These are phyloP conservation scores for Peronospora belbahrii DNA, from an alignment of 352 stramenopile species.

Conservation along the genomic window DNA sequence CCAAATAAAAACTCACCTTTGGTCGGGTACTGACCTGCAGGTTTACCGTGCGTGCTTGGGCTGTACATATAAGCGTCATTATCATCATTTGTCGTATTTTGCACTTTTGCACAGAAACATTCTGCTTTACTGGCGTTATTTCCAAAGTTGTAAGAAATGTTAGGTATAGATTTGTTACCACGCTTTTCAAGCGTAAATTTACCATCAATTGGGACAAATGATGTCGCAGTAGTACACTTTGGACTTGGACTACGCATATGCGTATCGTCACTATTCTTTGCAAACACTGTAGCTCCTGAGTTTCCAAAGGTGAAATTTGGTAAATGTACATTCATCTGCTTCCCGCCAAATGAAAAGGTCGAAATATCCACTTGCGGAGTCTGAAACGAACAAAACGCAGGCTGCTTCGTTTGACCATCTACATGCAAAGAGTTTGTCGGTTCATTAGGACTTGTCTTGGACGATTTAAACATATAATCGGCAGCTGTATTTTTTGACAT, in stretches of 20 bases:
- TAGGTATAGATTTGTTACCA: conserved; percentile 11
- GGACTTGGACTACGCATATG: conserved; percentile 17
- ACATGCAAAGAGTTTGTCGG: background rate
- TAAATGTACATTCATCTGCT: conserved; percentile 3
- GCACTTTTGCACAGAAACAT: background rate
- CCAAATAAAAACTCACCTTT: conserved; percentile 21
- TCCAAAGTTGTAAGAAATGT: conserved; percentile 22
- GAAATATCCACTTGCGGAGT: conserved; percentile 3
- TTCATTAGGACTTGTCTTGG: background rate
- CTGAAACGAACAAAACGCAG: conserved; percentile 3
- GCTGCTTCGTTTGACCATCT: background rate
- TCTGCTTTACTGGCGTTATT: background rate
- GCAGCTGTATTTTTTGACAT: background rate
- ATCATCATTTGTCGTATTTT: background rate
- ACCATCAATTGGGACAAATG: conserved; percentile 1
- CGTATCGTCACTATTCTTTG: conserved; percentile 1
- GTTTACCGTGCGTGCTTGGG: conserved; percentile 2
- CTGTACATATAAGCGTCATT: conserved; percentile 13
- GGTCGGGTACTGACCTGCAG: background rate
- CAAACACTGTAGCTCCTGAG: background rate
- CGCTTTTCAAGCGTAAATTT: conserved; percentile 18
- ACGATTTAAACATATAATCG: no score
- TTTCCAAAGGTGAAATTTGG: conserved; percentile 23
- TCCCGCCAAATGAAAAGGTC: conserved; percentile 1
- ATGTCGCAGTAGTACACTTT: background rate